These are phyloP conservation scores for Chaetomium sp. DNA, from an alignment of 2,329 filamentous ascomycete species.

Conservation along the genomic window DNA sequence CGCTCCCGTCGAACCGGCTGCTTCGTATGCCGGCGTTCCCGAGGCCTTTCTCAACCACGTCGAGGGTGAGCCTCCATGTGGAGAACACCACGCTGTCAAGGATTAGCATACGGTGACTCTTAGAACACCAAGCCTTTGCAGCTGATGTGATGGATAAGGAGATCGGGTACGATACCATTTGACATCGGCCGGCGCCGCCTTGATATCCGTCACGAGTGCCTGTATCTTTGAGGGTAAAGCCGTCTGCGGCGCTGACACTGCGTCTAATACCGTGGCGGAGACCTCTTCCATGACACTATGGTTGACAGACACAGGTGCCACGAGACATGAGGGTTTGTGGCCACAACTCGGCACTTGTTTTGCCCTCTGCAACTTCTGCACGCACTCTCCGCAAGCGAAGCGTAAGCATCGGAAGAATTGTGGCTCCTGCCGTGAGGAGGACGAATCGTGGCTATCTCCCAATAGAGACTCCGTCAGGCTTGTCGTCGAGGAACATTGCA, in stretches of 20 bases:
- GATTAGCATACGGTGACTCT: neutral
- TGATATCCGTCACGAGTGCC: neutral
- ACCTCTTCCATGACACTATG: neutral
- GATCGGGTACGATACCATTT: slow-evolving; percentile 35
- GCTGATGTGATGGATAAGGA: neutral
- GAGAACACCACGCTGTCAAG: slow-evolving; percentile 43
- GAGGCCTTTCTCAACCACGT: slow-evolving; percentile 38
- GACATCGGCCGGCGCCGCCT: slow-evolving; percentile 6
- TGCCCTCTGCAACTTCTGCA: slow-evolving; percentile 1
- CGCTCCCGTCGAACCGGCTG: slow-evolving; percentile 43
- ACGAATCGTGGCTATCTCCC: slow-evolving; percentile 17
- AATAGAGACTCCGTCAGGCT: slow-evolving; percentile 23
- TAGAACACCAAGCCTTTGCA: neutral
- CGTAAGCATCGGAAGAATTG: slow-evolving; percentile 30
- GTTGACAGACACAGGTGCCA: neutral
- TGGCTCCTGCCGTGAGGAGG: neutral
- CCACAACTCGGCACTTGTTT: neutral
- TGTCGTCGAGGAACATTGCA: slow-evolving; percentile 22
- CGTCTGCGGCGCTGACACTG: neutral
- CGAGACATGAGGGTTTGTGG: neutral
- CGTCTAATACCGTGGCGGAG: neutral
- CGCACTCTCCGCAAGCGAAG: slow-evolving; percentile 30
- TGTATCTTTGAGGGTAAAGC: neutral
- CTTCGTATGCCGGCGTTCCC: slow-evolving; percentile 28
- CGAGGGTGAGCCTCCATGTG: slow-evolving; percentile 43